These are phyloP conservation scores for Willaertia magna DNA, from an alignment of 208 protist species.

Conservation along the genomic window DNA sequence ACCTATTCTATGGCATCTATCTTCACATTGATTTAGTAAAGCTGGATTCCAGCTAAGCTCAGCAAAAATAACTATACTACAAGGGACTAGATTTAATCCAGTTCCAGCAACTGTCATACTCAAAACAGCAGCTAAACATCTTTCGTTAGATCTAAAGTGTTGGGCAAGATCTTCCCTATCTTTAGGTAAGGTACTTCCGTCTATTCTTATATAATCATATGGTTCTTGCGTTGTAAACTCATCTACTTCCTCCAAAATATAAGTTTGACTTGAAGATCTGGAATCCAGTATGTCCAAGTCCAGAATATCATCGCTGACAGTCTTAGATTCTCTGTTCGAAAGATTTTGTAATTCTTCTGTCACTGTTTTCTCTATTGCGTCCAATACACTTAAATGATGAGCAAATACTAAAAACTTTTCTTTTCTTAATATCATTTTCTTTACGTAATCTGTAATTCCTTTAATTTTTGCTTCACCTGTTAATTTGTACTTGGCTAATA, in stretches of 20 bases:
- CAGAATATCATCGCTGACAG: not conserved
- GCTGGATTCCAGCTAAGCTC: conserved; percentile 92
- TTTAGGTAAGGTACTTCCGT: conserved; percentile 34
- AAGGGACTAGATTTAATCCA: conserved; percentile 81
- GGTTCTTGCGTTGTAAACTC: conserved; percentile 21
- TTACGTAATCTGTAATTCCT: not conserved
- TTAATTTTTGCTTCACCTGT: not conserved
- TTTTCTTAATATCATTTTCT: not conserved
- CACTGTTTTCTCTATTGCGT: not conserved
- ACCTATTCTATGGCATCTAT: conserved; percentile 88
- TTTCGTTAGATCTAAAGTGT: conserved; percentile 55
- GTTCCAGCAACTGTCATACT: conserved; percentile 80
- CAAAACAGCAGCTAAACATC: conserved; percentile 62
- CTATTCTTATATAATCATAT: conserved; percentile 30
- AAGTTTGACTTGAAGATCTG: not conserved
- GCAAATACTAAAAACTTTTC: conserved; percentile 1
- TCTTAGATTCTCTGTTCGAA: not conserved
- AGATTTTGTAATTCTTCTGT: not conserved
- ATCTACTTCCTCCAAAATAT: not conserved
- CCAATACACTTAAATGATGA: not conserved
- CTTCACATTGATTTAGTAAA: conserved; percentile 84
- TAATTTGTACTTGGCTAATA: not conserved
- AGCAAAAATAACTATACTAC: conserved; percentile 81
- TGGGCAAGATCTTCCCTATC: conserved; percentile 52
- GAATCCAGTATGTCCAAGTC: not conserved